phyloP scores from a whole-genome alignment of 2,329 filamentous ascomycete genomes.

The Neofusicoccum kwambonambiense region DNA sequence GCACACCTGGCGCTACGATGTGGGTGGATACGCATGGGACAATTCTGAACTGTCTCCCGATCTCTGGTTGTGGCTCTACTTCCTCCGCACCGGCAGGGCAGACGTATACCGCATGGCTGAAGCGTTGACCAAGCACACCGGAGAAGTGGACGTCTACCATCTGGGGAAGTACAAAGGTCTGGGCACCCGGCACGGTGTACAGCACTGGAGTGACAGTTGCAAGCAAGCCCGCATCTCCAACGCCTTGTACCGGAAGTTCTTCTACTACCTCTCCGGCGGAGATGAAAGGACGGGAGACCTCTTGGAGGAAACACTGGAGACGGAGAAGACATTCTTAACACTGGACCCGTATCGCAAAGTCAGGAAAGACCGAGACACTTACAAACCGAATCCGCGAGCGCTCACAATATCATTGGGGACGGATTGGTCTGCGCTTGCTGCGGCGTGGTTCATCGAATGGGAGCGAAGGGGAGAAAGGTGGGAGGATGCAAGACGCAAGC shows the following conservation, averaged over 20 bases:
- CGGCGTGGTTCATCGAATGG: constrained; percentile 60
- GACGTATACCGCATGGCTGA: constrained; percentile 61
- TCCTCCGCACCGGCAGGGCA: constrained; percentile 57
- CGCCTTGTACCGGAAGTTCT: constrained; percentile 57
- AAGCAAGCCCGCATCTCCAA: constrained; percentile 63
- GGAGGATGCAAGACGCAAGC: constrained; percentile 53
- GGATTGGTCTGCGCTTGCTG: constrained; percentile 59
- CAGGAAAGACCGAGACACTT: constrained; percentile 39
- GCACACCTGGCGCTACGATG: constrained; percentile 62
- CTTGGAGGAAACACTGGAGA: constrained; percentile 52
- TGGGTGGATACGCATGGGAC: constrained; percentile 65
- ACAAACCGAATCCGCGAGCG: constrained; percentile 37
- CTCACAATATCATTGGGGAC: constrained; percentile 57
- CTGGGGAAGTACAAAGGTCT: constrained; percentile 58
- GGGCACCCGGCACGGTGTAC: constrained; percentile 62
- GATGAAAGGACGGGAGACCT: constrained; percentile 59
- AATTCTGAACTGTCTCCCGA: constrained; percentile 64
- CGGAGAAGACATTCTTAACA: constrained; percentile 52
- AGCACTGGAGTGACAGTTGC: constrained; percentile 60
- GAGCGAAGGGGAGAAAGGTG: constrained; percentile 56
- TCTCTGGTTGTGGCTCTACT: constrained; percentile 63
- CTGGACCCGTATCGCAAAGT: constrained; percentile 62
- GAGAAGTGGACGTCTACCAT: constrained; percentile 64
- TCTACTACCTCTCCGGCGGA: constrained; percentile 57
- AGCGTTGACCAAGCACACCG: constrained; percentile 57